Evolutionary conservation across 1,139 yeast species (phyloP).

Genomic region (Taiozyma sp.): DNA sequence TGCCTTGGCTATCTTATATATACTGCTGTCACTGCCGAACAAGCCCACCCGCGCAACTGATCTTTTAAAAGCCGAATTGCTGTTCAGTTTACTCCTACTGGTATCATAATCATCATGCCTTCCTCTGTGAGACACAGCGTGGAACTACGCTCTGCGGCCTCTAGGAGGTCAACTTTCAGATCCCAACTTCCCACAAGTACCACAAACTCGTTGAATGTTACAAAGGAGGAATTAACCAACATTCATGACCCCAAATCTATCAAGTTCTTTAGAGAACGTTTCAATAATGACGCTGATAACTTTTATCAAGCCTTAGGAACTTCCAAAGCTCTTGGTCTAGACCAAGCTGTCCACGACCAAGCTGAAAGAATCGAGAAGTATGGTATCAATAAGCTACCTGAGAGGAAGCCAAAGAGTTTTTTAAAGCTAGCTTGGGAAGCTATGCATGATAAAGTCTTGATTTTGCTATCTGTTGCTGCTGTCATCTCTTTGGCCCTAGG

Average conservation of each 20-base stretch:
- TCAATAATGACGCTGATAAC: slow-evolving; percentile 18
- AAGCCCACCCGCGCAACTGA: no score
- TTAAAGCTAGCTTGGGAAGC: slow-evolving; percentile 73
- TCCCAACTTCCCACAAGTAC: neutral
- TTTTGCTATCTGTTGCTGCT: slow-evolving; percentile 81
- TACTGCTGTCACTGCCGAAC: neutral
- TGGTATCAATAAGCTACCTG: slow-evolving; percentile 71
- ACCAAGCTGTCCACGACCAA: slow-evolving; percentile 24
- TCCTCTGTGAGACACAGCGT: neutral
- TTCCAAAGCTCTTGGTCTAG: slow-evolving; percentile 40
- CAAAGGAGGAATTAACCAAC: slow-evolving; percentile 24
- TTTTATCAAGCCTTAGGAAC: slow-evolving; percentile 32
- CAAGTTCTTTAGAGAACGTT: slow-evolving; percentile 22
- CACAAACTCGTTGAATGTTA: slow-evolving; percentile 5
- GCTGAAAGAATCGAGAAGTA: slow-evolving; percentile 31
- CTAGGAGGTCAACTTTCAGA: slow-evolving; percentile 2
- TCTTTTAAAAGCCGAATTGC: no score
- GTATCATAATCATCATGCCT: neutral
- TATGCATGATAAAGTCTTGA: slow-evolving; percentile 84
- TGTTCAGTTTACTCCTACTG: no score
- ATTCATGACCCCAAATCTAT: slow-evolving; percentile 33
- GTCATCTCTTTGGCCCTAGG: slow-evolving; percentile 86
- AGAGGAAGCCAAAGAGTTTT: slow-evolving; percentile 60
- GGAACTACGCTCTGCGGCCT: slow-evolving; percentile 1
- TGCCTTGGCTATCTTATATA: neutral